Conservation (phyloP, 441 rosid genomes). For the Bruguiera hainesii region DNA sequence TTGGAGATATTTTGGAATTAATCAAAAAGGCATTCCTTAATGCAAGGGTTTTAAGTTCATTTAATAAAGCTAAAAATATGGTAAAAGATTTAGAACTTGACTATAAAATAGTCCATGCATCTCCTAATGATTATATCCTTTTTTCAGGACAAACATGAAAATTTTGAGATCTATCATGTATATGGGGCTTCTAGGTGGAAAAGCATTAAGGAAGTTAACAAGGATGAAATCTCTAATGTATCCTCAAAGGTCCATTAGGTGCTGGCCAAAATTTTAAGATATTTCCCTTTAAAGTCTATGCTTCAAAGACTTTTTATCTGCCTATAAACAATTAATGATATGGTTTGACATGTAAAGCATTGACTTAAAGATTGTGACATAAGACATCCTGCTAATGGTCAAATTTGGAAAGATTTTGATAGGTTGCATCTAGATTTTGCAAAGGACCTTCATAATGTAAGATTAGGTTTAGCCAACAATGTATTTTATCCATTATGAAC, state of each 20-base stretch:
- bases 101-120: not conserved
- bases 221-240: not conserved
- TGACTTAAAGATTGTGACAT: not conserved
- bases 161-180: not conserved
- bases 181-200: not conserved
- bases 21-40: not conserved
- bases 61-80: too few relatives aligned
- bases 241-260: too few relatives aligned
- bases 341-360: not conserved
- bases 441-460: not conserved
- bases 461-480: slow-evolving; percentile 1
- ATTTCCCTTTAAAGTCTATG: not conserved
- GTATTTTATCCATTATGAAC: not conserved
- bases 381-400: not conserved
- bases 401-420: not conserved
- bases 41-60: not conserved
- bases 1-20: not conserved
- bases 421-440: not conserved
- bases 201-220: not conserved
- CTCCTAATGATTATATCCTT: not conserved
- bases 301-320: not conserved
- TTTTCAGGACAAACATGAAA: not conserved
- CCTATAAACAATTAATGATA: not conserved
- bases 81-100: not conserved
- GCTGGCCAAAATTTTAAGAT: not conserved